These are phyloP conservation scores for Fonsecaea monophora DNA, from an alignment of 2,329 filamentous ascomycete genomes.

Conservation along the genomic window DNA sequence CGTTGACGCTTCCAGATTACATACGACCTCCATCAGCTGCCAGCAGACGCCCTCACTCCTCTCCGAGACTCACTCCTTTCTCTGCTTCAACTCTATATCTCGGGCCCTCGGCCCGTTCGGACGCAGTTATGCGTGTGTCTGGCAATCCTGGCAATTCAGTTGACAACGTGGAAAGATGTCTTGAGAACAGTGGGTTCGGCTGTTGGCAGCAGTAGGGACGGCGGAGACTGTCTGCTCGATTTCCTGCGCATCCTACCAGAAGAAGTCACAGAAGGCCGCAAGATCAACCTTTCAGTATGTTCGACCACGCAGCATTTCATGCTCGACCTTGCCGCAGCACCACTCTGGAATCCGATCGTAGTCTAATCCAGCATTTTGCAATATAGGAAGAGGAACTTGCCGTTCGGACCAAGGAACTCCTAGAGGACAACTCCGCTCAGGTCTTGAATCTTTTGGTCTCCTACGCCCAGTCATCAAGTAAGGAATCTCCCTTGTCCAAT, in stretches of 20 bases:
- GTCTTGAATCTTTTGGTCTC: conserved; percentile 86
- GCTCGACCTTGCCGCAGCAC: conserved; percentile 54
- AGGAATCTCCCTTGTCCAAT: conserved; percentile 44
- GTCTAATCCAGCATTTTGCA: conserved; percentile 58
- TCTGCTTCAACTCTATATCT: conserved; percentile 79
- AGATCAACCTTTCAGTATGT: conserved; percentile 99
- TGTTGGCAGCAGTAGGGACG: conserved; percentile 70
- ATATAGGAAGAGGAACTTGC: conserved; percentile 92
- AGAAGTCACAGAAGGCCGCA: conserved; percentile 98
- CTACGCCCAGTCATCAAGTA: conserved; percentile 91
- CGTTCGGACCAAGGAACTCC: conserved; percentile 82
- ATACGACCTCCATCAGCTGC: conserved; percentile 91
- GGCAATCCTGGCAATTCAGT: conserved; percentile 93
- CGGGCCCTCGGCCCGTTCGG: conserved; percentile 81
- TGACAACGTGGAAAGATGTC: conserved; percentile 95
- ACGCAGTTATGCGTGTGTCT: conserved; percentile 95
- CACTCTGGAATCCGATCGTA: conserved; percentile 49
- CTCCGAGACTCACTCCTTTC: conserved; percentile 84
- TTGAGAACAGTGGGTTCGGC: conserved; percentile 79
- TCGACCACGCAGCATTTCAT: conserved; percentile 60
- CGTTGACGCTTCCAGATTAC: conserved; percentile 71
- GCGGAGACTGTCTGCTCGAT: conserved; percentile 86
- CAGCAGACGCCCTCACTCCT: conserved; percentile 73
- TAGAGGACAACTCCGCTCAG: conserved; percentile 87
- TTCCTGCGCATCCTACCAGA: conserved; percentile 96